These are phyloP conservation scores for Tricholoma bakamatsutake DNA, from an alignment of 768 basidiomycete species.

Conservation along the genomic window DNA sequence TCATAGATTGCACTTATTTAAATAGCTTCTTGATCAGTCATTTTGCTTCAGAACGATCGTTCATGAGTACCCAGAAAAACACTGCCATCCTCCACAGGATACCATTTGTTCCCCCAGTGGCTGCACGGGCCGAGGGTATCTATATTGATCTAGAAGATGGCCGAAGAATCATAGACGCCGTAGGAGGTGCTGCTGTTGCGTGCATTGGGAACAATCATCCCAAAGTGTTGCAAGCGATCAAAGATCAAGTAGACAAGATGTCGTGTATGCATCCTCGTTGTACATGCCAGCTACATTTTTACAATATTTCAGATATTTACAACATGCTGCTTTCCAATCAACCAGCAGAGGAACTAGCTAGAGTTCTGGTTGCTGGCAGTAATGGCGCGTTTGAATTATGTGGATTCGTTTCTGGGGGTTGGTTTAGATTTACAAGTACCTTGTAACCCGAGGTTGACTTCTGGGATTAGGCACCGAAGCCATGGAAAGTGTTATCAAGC, in stretches of 20 bases:
- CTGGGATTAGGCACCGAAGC: conserved; percentile 68
- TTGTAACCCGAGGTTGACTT: not conserved
- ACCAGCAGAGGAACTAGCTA: conserved; percentile 77
- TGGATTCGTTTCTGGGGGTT: conserved; percentile 75
- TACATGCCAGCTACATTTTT: not conserved
- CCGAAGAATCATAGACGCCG: conserved; percentile 63
- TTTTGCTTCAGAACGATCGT: not conserved
- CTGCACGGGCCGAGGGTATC: conserved; percentile 57
- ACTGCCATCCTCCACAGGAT: conserved; percentile 58
- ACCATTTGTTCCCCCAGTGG: conserved; percentile 70
- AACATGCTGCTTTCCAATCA: conserved; percentile 80
- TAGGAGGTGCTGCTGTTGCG: conserved; percentile 82
- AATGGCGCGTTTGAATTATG: conserved; percentile 69
- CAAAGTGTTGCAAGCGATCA: conserved; percentile 64
- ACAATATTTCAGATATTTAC: conserved; percentile 61
- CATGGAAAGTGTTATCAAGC: conserved; percentile 83
- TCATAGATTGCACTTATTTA: not conserved
- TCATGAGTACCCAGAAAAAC: not conserved
- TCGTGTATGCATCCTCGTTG: conserved; percentile 43
- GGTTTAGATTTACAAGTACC: conserved; percentile 6
- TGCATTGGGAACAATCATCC: conserved; percentile 75
- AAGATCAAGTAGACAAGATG: conserved; percentile 74
- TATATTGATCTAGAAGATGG: conserved; percentile 73
- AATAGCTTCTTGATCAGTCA: not conserved
- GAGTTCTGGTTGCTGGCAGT: conserved; percentile 54